Conservation (phyloP, 2,329 filamentous ascomycete genomes). For the Chrysoporthe deuterocubensis region DNA sequence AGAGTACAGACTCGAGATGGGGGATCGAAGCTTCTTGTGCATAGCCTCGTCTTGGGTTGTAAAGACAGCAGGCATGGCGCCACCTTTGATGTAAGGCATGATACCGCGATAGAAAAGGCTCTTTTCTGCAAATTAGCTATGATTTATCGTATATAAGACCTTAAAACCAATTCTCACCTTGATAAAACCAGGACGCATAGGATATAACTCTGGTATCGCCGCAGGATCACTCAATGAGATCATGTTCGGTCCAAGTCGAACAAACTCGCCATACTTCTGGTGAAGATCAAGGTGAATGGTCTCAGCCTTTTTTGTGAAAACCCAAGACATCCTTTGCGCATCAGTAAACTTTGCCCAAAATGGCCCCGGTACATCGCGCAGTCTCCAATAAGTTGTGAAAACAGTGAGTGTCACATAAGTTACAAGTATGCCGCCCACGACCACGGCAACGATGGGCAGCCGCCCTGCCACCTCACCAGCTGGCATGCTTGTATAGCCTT, state of each 20-base stretch:
- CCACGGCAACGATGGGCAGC: background rate
- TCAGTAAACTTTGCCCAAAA: conserved; percentile 31
- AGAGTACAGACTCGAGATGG: conserved; percentile 15
- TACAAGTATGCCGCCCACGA: background rate
- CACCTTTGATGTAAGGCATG: conserved; percentile 31
- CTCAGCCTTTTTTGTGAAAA: conserved; percentile 31
- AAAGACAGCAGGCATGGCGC: conserved; percentile 29
- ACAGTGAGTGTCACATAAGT: background rate
- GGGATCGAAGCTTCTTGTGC: conserved; percentile 11
- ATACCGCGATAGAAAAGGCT: conserved; percentile 36
- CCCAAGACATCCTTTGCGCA: conserved; percentile 30
- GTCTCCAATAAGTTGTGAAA: conserved; percentile 24
- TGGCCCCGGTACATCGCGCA: conserved; percentile 33
- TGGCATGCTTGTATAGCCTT: background rate
- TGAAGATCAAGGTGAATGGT: conserved; percentile 38
- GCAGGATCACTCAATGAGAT: conserved; percentile 49
- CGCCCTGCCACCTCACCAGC: background rate
- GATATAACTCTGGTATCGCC: conserved; percentile 31
- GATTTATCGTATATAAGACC: no score
- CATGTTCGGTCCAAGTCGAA: conserved; percentile 53
- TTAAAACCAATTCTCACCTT: conserved; percentile 22
- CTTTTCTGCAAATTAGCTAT: conserved; percentile 13
- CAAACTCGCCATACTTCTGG: conserved; percentile 49
- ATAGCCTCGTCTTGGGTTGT: conserved; percentile 18
- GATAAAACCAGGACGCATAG: conserved; percentile 31